Evolutionary conservation across 2,329 filamentous ascomycete species (phyloP), one percentile per base, ranked within the genome.

Genomic region (Elsinoe arachidis): DNA sequence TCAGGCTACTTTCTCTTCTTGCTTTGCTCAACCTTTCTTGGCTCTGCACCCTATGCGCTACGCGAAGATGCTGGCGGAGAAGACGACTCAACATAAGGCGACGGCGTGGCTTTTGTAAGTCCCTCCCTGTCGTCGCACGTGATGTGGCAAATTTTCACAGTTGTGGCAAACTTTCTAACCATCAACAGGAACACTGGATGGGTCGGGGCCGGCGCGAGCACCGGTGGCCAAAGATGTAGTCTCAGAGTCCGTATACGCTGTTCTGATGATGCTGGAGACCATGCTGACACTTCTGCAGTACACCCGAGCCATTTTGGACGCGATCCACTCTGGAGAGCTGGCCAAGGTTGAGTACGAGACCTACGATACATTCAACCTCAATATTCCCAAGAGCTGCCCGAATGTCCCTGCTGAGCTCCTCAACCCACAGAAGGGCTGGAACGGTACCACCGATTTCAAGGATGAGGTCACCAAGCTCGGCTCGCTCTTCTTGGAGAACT

Each of bases 31-130:
- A 78, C 93, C 93, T 61, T 99, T 99, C 90, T 80, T 99, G 68
- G 93, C 93, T 41, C 86, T 99, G 59, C 93, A 99, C 82, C 93
- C 93, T 68, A 99, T 99, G 93, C 87, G 89, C 74, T 99, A 99
- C 78, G 93, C 93, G 66, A 87, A 86, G 79, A 99, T 99, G 93
- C 82, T 99, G 61, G 93, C 93, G 37, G 89, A 96, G 74, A 97
- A 97, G 87, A 99, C 99, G 71, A 83, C 92, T 69, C 74, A 89
- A 66, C 90, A 99, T 85, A 88, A 90, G 69, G 87, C 90, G 76
- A 95, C 96, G 73, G 93, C 92, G 67, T 99, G 93, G 93, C 82
- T 99, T 65, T 86, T 99, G 74, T 30, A 30, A 5, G 26, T 30
- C 7, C 5, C 9, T 30, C 26, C 26, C 3, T 26, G 23, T 6